Conservation (phyloP, 1,284 basidiomycete genomes). For the Boletus holoroseus region DNA sequence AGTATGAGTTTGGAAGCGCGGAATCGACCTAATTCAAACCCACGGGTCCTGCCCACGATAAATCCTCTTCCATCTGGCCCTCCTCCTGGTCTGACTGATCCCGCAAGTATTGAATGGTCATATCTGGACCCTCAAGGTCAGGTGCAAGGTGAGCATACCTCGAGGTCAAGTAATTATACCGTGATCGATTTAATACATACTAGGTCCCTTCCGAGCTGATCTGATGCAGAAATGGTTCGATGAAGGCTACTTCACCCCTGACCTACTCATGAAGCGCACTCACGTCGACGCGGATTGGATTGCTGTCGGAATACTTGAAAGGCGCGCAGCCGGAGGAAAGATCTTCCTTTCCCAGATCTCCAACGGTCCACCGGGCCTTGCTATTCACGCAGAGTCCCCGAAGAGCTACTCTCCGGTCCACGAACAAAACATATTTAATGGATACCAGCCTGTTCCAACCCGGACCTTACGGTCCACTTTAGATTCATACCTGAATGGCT, state of each 20-base stretch:
- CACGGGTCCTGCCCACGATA: constrained; percentile 14
- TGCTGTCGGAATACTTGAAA: constrained; percentile 53
- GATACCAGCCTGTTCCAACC: constrained; percentile 61
- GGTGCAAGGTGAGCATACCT: constrained; percentile 64
- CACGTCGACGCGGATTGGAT: constrained; percentile 62
- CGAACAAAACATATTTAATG: constrained; percentile 41
- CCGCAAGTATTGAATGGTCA: constrained; percentile 78
- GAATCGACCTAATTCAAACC: constrained; percentile 6
- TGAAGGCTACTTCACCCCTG: constrained; percentile 84
- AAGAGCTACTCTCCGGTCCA: constrained; percentile 30
- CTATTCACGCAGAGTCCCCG: constrained; percentile 44
- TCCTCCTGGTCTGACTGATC: constrained; percentile 51
- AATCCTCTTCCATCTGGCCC: constrained; percentile 29
- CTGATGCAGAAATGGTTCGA: constrained; percentile 97
- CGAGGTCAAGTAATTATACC: not conserved
- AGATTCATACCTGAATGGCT: constrained; percentile 51
- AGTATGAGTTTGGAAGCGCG: constrained; percentile 19
- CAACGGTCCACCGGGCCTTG: constrained; percentile 50
- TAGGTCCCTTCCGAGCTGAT: constrained; percentile 86
- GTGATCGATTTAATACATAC: constrained; percentile 12
- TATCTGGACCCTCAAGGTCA: constrained; percentile 89
- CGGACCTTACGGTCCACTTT: constrained; percentile 53
- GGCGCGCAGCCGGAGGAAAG: constrained; percentile 47
- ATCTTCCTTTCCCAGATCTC: constrained; percentile 58
- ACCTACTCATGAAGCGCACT: constrained; percentile 79